Base-by-base conservation (phyloP, 352 stramenopile genomes). In the Phytophthora agathidicida region DNA sequence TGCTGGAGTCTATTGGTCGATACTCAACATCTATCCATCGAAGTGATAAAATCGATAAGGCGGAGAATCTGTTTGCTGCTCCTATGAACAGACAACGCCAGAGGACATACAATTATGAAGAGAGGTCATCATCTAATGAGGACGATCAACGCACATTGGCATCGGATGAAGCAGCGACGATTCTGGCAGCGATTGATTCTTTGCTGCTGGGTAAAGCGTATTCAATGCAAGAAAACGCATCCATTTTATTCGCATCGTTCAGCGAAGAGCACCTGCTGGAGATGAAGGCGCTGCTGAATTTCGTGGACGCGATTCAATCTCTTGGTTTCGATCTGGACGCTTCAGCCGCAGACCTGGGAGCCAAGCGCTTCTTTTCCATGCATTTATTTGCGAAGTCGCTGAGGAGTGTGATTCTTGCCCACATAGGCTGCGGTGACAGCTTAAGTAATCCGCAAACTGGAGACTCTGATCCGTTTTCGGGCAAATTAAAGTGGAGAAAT, bases 311-410 rank as follows among this genome's bases (percentile, higher is more conserved):
- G 5, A 82, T 93, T 32, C 86, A 95, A 47, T 80, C 80, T 20
- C 80, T 93, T 41, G 68, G 71, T 2, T 91, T 95, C 53, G 80
- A 95, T 50, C 50, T 92, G 33, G 84, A 94, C 57, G 77, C 77
- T 19, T 91, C 83, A 14, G 79, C 77, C 17, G 83, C 83, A 33
- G 86, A 95, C 54, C 47, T 95, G 19, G 75, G 83, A 10, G 86
- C 80, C 0, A 91, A 93, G 42, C 75, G 86, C 8, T 92, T 84
- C 39, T 89, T 87, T 30, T 80, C 84, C 28, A 89, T 87, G 68
- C 45, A 80, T 56, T 26, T 91, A 28, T 91, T 95, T 59, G 51
- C 69, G 2, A 80, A 73, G 47, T 84, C 80, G 7, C 36, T 95
- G 17, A 78, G 80, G 50, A 69, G 50, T 16, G 65, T 86, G 14